Percentiles rank a stretch among this genome's conserved stretches.
Conservation (phyloP, 2,329 filamentous ascomycete species). For the Diaporthe vaccinii region DNA sequence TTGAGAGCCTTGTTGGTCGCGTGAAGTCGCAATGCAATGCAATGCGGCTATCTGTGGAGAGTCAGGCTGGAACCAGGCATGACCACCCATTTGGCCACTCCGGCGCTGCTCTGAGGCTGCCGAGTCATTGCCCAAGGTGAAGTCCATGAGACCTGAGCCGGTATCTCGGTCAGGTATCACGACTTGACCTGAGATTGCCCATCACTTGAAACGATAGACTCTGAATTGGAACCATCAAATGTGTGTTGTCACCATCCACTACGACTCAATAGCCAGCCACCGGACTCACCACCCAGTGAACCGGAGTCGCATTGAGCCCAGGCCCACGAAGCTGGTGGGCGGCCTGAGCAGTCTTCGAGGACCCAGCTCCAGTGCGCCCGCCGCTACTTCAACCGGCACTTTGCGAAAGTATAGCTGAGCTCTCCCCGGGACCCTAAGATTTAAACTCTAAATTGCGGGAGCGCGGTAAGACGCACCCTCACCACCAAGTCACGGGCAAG, state of each 20-base stretch:
- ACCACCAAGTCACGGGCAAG: background rate
- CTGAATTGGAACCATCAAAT: background rate
- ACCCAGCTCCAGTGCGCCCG: background rate
- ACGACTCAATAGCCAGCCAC: slow-evolving; percentile 26
- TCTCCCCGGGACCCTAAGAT: background rate
- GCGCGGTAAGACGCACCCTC: slow-evolving; percentile 16
- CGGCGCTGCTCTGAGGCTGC: slow-evolving; percentile 12
- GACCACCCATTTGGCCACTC: slow-evolving; percentile 7
- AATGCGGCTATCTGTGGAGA: slow-evolving; percentile 23
- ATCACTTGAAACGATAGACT: slow-evolving; percentile 15
- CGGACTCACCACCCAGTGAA: slow-evolving; percentile 25
- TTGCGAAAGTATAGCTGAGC: slow-evolving; percentile 20
- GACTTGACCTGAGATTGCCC: slow-evolving; percentile 26
- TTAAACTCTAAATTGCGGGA: slow-evolving; percentile 25
- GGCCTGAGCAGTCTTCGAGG: slow-evolving; percentile 15
- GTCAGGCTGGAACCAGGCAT: slow-evolving; percentile 7
- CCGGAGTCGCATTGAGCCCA: slow-evolving; percentile 24
- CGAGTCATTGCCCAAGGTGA: slow-evolving; percentile 18
- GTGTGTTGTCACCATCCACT: slow-evolving; percentile 25
- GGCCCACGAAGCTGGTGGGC: slow-evolving; percentile 8
- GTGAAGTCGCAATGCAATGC: slow-evolving; percentile 20
- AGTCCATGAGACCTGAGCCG: slow-evolving; percentile 21
- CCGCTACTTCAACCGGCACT: background rate
- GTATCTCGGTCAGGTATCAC: slow-evolving; percentile 32
- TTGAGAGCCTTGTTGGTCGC: slow-evolving; percentile 25